A percentile compares a stretch with the other conserved stretches of the same genome.
phyloP scores from a whole-genome alignment of 306 rosid genomes.

The Sesbania bispinosa region DNA sequence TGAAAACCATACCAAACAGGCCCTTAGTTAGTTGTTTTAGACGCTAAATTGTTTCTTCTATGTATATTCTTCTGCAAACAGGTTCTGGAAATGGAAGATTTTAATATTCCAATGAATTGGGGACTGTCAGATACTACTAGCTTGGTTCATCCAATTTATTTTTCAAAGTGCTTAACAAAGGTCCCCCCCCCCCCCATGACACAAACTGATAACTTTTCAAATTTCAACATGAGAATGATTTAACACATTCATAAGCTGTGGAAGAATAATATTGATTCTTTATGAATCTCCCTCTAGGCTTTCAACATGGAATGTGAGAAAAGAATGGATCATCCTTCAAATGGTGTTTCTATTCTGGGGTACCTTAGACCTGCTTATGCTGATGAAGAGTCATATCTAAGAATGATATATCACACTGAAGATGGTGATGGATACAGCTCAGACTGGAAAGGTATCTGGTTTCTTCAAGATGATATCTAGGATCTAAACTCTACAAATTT shows the following conservation, averaged over 20 bases:
- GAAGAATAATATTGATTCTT: slow-evolving; percentile 27
- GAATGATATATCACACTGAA: slow-evolving; percentile 47
- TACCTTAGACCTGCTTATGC: slow-evolving; percentile 73
- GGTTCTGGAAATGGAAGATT: slow-evolving; percentile 52
- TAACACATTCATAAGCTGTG: slow-evolving; percentile 11
- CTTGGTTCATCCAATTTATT: slow-evolving; percentile 71
- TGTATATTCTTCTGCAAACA: slow-evolving; percentile 37
- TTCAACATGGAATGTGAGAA: slow-evolving; percentile 46
- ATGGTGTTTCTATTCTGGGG: slow-evolving; percentile 87
- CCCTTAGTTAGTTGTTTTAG: not conserved
- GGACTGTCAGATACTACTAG: slow-evolving; percentile 40
- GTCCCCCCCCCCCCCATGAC: slow-evolving; percentile 26
- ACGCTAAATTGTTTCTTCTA: slow-evolving; percentile 5
- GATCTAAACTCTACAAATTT: not conserved
- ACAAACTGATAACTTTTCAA: not conserved
- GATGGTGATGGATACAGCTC: slow-evolving; percentile 56
- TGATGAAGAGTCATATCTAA: slow-evolving; percentile 69
- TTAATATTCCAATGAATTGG: slow-evolving; percentile 51
- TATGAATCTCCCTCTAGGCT: slow-evolving; percentile 50
- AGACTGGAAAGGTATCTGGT: slow-evolving; percentile 60
- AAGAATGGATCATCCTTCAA: slow-evolving; percentile 76
- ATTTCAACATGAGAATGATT: slow-evolving; percentile 12
- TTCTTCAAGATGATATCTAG: slow-evolving; percentile 12
- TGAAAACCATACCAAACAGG: too few relatives aligned
- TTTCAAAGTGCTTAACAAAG: slow-evolving; percentile 81